A percentile compares a stretch with the other conserved stretches of the same genome.
Evolutionary conservation across 495 filamentous ascomycete genomes (phyloP).

Genomic region (Talaromyces ruber): DNA sequence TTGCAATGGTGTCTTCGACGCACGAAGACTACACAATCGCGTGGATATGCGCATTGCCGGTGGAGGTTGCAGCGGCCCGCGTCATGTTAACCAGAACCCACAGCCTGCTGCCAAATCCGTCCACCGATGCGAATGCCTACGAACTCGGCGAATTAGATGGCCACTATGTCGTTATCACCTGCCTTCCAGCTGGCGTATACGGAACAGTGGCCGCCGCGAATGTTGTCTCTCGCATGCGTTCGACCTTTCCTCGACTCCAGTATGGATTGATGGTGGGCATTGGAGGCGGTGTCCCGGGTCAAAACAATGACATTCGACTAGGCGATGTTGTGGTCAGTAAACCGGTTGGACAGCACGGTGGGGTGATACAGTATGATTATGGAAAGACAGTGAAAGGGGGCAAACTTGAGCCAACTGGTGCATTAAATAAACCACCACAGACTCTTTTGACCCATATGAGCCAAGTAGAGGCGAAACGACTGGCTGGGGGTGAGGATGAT

Average conservation of each 20-base stretch:
- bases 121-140: conserved; percentile 23
- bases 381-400: conserved; percentile 12
- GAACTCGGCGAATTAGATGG: conserved; percentile 13
- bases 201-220: conserved; percentile 24
- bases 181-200: conserved; percentile 13
- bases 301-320: conserved; percentile 14
- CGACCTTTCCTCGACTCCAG: conserved; percentile 22
- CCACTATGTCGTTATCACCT: conserved; percentile 19
- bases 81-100: conserved; percentile 32
- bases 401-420: conserved; percentile 12
- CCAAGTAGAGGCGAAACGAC: conserved; percentile 10
- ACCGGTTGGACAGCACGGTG: conserved; percentile 9
- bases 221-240: conserved; percentile 21
- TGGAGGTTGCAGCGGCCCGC: conserved; percentile 27
- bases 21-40: conserved; percentile 37
- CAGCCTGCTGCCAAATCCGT: conserved; percentile 11
- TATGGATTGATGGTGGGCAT: conserved; percentile 14
- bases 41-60: conserved; percentile 35
- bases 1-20: conserved; percentile 4
- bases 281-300: conserved; percentile 28
- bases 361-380: conserved; percentile 25
- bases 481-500: conserved; percentile 7
- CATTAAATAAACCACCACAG: conserved; percentile 11
- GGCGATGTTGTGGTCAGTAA: conserved; percentile 27
- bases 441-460: conserved; percentile 17